Base-by-base conservation (phyloP, 768 basidiomycete species). In the Sistotremastrum suecicum region DNA sequence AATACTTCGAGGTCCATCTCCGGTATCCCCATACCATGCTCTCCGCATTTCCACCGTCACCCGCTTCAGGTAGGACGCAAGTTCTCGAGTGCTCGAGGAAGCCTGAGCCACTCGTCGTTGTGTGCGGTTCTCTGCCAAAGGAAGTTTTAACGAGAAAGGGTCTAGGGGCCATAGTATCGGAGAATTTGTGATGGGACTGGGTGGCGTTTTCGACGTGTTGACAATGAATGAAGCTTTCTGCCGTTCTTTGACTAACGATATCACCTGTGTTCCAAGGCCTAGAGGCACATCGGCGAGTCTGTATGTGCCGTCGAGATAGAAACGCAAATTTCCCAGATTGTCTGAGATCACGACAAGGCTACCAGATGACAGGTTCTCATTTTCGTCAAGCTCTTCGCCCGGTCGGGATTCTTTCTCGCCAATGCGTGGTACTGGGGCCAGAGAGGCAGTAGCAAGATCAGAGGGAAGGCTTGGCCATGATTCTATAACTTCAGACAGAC, bases 291-390 rank as follows among this genome's bases (percentile, higher is more conserved):
- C 58, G 29, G 86, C 86, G 35, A 89, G 64, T 33, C 75, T 73
- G 60, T 80, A 89, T 50, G 71, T 75, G 10, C 86, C 87, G 55
- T 89, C 85, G 41, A 88, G 65, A 62, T 78, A 88, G 50, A 63
- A 72, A 58, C 78, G 72, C 36, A 86, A 57, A 46, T 59, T 59
- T 4, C 86, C 83, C 12, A 59, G 49, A 44, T 69, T 64, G 54
- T 85, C 83, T 10, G 78, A 58, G 38, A 77, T 69, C 32, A 71
- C 65, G 12, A 89, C 64, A 45, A 89, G 63, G 53, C 82, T 85
- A 20, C 20, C 20, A 20, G 20, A 20, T 2, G 20, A 20, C 20
- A 20, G 20, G 47, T 63, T 61, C 12, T 56, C 47, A 54, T 80
- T 75, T 32, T 70, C 56, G 53, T 76, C 76, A 7, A 55, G 49